Conservation (phyloP, 140 eudicot species). For the Bidens hawaiensis region DNA sequence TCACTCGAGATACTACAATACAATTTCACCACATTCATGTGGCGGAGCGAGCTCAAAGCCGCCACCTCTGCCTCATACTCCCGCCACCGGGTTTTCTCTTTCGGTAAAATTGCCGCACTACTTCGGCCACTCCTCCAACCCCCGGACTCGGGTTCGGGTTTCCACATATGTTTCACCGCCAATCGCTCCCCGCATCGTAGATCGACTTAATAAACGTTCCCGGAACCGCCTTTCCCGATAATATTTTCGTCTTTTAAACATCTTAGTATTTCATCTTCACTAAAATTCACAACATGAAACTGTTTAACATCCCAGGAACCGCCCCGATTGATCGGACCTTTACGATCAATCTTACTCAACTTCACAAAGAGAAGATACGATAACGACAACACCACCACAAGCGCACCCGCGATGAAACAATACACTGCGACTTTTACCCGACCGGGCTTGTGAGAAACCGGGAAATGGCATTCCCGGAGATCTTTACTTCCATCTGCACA, state of each 20-base stretch:
- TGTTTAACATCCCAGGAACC: conserved; percentile 59
- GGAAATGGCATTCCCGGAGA: conserved; percentile 37
- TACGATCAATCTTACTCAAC: conserved; percentile 15
- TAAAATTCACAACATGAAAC: conserved; percentile 48
- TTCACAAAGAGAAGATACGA: conserved; percentile 27
- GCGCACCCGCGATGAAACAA: conserved; percentile 42
- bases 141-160: conserved; percentile 37
- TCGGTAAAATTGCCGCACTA: conserved; percentile 38
- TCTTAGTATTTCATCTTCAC: conserved; percentile 51
- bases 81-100: conserved; percentile 25
- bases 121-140: conserved; percentile 30
- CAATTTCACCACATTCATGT: conserved; percentile 75
- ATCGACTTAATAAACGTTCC: conserved; percentile 52
- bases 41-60: conserved; percentile 58
- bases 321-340: conserved; percentile 19
- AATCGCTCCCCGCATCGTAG: conserved; percentile 37
- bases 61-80: conserved; percentile 79
- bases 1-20: no score
- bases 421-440: conserved; percentile 20
- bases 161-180: conserved; percentile 70
- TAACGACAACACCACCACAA: conserved; percentile 30
- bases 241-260: conserved; percentile 43
- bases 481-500: conserved; percentile 36
- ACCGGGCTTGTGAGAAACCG: conserved; percentile 25
- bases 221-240: no score